These are phyloP conservation scores for Cystobasidiopsis lactophilus DNA, from an alignment of 768 basidiomycete genomes.

Conservation along the genomic window DNA sequence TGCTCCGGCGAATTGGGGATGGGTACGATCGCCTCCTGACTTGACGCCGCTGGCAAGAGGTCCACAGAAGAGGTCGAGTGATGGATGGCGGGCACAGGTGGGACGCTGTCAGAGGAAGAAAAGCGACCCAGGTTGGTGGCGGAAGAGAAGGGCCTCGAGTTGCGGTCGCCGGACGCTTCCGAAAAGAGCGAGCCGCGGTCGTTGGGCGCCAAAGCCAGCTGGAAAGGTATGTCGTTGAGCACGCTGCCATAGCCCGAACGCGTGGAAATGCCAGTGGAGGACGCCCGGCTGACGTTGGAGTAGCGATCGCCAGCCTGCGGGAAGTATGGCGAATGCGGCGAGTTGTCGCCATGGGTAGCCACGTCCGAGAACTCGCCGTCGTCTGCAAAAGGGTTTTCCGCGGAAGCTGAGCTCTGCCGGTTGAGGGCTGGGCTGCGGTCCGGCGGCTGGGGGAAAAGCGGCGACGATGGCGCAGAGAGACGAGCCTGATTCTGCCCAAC, in stretches of 20 bases:
- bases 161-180: conserved; percentile 3
- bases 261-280: conserved; percentile 8
- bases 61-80: neutral
- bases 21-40: neutral
- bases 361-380: conserved; percentile 11
- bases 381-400: neutral
- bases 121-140: neutral
- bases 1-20: neutral
- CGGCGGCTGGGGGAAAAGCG: neutral
- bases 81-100: neutral
- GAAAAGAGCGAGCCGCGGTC: conserved; percentile 1
- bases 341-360: conserved; percentile 16
- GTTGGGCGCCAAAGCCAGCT: conserved; percentile 12
- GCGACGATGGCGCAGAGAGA: neutral
- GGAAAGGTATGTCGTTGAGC: conserved; percentile 19
- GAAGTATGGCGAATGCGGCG: neutral
- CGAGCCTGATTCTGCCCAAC: neutral
- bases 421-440: neutral
- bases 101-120: neutral
- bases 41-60: neutral
- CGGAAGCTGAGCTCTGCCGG: neutral
- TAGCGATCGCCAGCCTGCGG: neutral
- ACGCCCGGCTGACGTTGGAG: conserved; percentile 5
- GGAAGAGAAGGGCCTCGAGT: neutral
- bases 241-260: conserved; percentile 17